phyloP scores from a whole-genome alignment of 1,139 yeast genomes.

The Magnusiomyces starmeri region DNA sequence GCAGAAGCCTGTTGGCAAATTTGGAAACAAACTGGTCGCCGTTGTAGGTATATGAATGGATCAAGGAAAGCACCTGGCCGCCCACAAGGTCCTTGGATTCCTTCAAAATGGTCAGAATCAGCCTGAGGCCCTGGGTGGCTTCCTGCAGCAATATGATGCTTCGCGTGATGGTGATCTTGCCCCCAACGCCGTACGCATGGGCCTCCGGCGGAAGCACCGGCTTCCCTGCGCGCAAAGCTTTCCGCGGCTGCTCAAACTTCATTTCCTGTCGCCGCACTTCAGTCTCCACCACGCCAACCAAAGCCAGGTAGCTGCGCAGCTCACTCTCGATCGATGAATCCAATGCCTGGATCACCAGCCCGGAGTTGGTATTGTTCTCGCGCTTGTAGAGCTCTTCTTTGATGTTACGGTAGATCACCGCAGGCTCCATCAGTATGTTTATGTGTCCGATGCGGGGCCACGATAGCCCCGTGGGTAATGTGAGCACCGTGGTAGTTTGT shows the following conservation, averaged over 20 bases:
- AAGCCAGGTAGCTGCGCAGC: constrained; percentile 47
- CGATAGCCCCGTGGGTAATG: constrained; percentile 48
- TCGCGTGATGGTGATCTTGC: constrained; percentile 34
- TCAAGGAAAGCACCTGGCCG: constrained; percentile 48
- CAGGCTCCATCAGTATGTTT: constrained; percentile 61
- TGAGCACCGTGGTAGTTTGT: constrained; percentile 16
- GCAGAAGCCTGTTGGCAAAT: constrained; percentile 43
- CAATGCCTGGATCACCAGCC: constrained; percentile 58
- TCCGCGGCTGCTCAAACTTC: constrained; percentile 5
- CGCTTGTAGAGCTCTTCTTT: constrained; percentile 23
- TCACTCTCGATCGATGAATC: constrained; percentile 48
- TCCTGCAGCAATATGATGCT: constrained; percentile 43
- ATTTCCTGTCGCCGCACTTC: constrained; percentile 28
- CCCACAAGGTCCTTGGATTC: constrained; percentile 41
- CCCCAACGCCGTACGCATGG: constrained; percentile 1
- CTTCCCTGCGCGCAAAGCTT: not conserved
- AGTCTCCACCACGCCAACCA: constrained; percentile 48
- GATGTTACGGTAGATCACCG: constrained; percentile 52
- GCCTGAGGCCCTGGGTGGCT: constrained; percentile 49
- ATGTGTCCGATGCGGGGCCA: constrained; percentile 54
- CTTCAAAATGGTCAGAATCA: constrained; percentile 40
- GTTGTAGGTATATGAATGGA: constrained; percentile 47
- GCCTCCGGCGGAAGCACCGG: not conserved
- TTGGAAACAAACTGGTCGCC: constrained; percentile 53
- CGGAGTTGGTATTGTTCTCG: constrained; percentile 20